Evolutionary conservation across 129 eudicot genomes (phyloP).

Genomic region (Gnaphalium uliginosum): DNA sequence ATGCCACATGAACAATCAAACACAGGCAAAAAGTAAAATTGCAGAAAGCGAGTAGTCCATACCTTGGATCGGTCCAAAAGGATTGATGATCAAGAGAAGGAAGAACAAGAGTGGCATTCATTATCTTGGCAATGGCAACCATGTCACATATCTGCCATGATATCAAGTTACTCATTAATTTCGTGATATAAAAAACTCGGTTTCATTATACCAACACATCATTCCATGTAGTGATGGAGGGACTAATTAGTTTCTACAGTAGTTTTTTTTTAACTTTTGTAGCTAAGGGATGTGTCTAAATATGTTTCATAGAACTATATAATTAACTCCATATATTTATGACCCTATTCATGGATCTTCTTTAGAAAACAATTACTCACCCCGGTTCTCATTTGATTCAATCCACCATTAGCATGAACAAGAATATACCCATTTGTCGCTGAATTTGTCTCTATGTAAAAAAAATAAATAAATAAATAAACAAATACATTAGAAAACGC

Average conservation of each 20-base stretch:
- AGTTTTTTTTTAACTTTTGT: not conserved
- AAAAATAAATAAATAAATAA: not conserved
- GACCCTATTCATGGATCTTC: too few species aligned
- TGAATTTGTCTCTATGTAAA: constrained; percentile 37
- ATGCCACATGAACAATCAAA: not conserved
- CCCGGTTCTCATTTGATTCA: constrained; percentile 98
- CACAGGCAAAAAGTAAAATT: not conserved
- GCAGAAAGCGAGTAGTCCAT: not conserved
- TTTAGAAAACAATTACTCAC: constrained; percentile 44
- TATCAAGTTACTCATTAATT: not conserved
- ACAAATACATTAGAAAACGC: not conserved
- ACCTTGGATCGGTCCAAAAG: constrained; percentile 98
- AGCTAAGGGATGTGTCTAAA: not conserved
- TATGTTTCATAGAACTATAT: not conserved
- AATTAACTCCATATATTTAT: too few species aligned
- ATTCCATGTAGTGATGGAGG: not conserved
- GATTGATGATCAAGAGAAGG: constrained; percentile 95
- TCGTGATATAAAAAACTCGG: not conserved
- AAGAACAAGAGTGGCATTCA: constrained; percentile 97
- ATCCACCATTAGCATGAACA: constrained; percentile 95
- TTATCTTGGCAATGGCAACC: constrained; percentile 85
- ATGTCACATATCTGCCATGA: constrained; percentile 86
- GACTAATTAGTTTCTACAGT: not conserved
- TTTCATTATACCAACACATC: not conserved
- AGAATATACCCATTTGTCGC: constrained; percentile 75